Evolutionary conservation across 2,329 filamentous ascomycete species (phyloP), one percentile per base, ranked within the genome.

Genomic region (Dactylellina sp.): DNA sequence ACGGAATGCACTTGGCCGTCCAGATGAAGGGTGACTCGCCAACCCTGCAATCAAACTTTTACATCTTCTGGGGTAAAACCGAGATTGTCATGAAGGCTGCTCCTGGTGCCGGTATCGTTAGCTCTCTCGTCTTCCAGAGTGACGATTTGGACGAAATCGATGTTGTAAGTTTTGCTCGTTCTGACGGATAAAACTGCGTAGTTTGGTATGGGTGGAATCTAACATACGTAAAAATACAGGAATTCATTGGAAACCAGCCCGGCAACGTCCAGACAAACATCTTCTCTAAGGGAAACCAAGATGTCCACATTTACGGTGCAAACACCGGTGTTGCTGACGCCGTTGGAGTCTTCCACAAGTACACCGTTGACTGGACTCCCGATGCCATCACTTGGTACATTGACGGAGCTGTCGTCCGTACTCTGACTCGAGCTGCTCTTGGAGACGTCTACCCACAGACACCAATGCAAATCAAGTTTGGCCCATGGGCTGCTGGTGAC

Each of bases 11-110:
- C 25, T 65, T 72, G 68, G 35, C 50, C 1, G 68, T 72, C 35
- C 46, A 50, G 39, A 47, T 42, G 47, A 65, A 49, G 18, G 60
- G 60, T 11, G 68, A 72, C 22, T 72, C 68, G 18, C 95, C 95
- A 0, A 90, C 94, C 81, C 87, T 99, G 75, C 86, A 86, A 76
- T 96, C 92, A 72, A 87, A 95, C 78, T 98, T 96, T 87, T 98
- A 97, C 85, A 97, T 99, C 83, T 98, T 99, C 94, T 99, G 97
- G 81, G 95, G 95, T 77, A 91, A 89, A 77, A 91, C 97, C 80
- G 91, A 96, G 77, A 87, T 93, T 77, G 89, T 88, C 32, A 86
- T 97, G 84, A 94, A 95, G 82, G 89, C 92, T 24, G 93, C 95
- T 11, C 89, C 93, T 0, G 95, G 95, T 9, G 89, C 87, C 12